A percentile compares a stretch with the other conserved stretches of the same genome.
These are phyloP conservation scores for Colletotrichum cuscutae DNA, from an alignment of 2,329 filamentous ascomycete genomes.

Conservation along the genomic window DNA sequence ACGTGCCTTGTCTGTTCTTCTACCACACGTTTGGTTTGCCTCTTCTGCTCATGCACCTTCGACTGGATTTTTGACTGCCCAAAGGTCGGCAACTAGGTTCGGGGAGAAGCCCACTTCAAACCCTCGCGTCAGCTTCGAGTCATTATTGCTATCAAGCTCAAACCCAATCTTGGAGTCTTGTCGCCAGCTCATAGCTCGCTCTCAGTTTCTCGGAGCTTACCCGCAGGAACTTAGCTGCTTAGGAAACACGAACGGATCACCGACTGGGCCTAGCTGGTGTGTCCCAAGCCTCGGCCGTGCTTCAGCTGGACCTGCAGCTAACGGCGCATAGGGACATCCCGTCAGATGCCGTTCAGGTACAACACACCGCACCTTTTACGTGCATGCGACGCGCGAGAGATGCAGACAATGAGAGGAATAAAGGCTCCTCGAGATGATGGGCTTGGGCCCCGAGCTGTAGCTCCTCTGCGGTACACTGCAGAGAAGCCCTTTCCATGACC, in stretches of 20 bases:
- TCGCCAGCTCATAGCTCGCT: neutral
- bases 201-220: neutral
- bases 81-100: neutral
- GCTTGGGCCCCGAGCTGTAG: neutral
- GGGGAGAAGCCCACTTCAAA: neutral
- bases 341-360: slow-evolving; percentile 16
- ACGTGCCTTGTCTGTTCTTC: neutral
- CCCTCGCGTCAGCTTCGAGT: neutral
- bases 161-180: neutral
- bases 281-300: slow-evolving; percentile 14
- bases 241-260: neutral
- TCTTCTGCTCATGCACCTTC: neutral
- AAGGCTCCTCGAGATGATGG: neutral
- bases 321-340: neutral
- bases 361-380: neutral
- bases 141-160: neutral
- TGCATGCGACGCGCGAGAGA: neutral
- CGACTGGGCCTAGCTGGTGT: slow-evolving; percentile 1
- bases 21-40: neutral
- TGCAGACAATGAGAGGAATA: neutral
- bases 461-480: neutral
- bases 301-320: slow-evolving; percentile 14
- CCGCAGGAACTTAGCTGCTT: neutral
- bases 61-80: neutral
- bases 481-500: neutral